phyloP scores from a whole-genome alignment of 1,284 basidiomycete species.

The Veloboletus limbatus region DNA sequence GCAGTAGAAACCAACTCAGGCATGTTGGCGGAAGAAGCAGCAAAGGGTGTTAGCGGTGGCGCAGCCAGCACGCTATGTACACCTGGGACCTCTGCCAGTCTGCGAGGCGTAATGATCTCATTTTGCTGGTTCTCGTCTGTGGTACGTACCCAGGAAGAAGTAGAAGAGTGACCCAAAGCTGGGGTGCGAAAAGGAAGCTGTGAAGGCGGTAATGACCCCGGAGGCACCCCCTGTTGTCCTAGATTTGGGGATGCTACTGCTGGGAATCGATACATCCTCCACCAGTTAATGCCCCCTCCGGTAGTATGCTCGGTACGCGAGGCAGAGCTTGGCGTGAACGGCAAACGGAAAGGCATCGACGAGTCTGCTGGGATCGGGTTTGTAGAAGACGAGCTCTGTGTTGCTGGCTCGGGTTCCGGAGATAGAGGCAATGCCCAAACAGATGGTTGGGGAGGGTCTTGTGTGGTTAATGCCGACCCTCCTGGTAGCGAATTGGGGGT shows the following conservation, averaged over 20 bases:
- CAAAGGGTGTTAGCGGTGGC: conserved; percentile 7
- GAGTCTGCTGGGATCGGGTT: conserved; percentile 16
- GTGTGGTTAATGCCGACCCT: conserved; percentile 2
- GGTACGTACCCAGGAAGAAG: conserved; percentile 18
- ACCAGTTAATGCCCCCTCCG: conserved; percentile 68
- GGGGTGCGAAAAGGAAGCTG: conserved; percentile 16
- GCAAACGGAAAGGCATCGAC: conserved; percentile 32
- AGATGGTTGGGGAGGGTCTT: conserved; percentile 2
- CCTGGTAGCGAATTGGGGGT: conserved; percentile 8
- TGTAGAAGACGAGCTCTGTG: conserved; percentile 5
- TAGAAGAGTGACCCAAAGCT: conserved; percentile 15
- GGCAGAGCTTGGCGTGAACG: conserved; percentile 27
- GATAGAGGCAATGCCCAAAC: conserved; percentile 4
- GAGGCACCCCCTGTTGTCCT: conserved; percentile 19
- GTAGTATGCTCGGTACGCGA: conserved; percentile 35
- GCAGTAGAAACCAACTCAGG: conserved; percentile 15
- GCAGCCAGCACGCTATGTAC: conserved; percentile 17
- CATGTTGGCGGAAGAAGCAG: conserved; percentile 13
- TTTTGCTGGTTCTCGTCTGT: conserved; percentile 23
- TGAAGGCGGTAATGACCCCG: conserved; percentile 18
- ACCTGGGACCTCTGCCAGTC: conserved; percentile 13
- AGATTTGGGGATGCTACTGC: conserved; percentile 45
- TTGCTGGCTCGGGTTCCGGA: conserved; percentile 1
- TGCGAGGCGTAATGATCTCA: conserved; percentile 19
- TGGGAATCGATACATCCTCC: conserved; percentile 76